These are phyloP conservation scores for Colletotrichum eremochloae DNA, from an alignment of 2,329 filamentous ascomycete species.

Conservation along the genomic window DNA sequence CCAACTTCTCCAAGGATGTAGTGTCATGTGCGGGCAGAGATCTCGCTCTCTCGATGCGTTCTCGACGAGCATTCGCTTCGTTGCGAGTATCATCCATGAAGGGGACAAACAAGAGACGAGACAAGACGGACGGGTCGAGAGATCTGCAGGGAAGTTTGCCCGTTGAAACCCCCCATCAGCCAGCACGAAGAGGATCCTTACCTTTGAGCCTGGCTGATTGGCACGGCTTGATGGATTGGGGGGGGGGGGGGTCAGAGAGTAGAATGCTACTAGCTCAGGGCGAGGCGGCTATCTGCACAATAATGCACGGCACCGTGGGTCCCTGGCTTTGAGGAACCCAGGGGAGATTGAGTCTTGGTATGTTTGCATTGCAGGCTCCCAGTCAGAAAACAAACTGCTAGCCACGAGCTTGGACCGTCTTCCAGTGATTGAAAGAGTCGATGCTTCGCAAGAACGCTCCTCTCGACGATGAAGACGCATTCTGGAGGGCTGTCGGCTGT, in stretches of 20 bases:
- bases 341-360: conserved; percentile 6
- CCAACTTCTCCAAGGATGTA: background rate
- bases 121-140: conserved; percentile 6
- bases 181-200: background rate
- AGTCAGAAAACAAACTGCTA: background rate
- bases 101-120: background rate
- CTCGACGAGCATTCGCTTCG: conserved; percentile 4
- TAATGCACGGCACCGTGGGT: conserved; percentile 12
- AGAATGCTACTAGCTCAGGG: background rate
- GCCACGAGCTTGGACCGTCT: background rate
- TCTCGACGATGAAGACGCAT: too few species aligned
- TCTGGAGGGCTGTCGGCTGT: background rate
- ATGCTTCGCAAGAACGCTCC: background rate
- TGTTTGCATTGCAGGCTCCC: conserved; percentile 13
- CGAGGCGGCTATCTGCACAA: conserved; percentile 24
- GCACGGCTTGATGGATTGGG: conserved; percentile 1
- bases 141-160: conserved; percentile 33
- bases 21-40: conserved; percentile 28
- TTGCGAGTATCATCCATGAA: background rate
- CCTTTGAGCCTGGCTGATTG: background rate
- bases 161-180: background rate
- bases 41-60: background rate
- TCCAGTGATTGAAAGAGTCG: background rate
- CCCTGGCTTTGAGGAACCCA: background rate
- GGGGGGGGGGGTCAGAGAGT: conserved; percentile 4